phyloP scores from a whole-genome alignment of 306 rosid species.

The Lotus japonicus region DNA sequence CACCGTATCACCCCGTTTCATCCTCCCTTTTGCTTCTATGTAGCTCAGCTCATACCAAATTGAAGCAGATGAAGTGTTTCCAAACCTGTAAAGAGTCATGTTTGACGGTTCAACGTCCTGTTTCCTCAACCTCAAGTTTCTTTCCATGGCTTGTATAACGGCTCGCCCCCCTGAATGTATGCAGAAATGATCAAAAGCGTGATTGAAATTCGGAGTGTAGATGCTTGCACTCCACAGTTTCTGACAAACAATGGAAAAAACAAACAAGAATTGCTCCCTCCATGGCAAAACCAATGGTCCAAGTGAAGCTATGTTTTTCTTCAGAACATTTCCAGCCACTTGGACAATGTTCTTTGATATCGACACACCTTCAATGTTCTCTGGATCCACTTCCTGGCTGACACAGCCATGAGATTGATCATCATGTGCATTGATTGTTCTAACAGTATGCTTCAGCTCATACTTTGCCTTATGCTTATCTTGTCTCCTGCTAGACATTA shows the following conservation, averaged over 20 bases:
- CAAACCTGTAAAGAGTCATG: slow-evolving; percentile 55
- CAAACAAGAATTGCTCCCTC: slow-evolving; percentile 37
- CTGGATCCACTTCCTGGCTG: slow-evolving; percentile 37
- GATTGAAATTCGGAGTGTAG: slow-evolving; percentile 44
- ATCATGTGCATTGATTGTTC: slow-evolving; percentile 55
- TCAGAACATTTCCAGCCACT: slow-evolving; percentile 48
- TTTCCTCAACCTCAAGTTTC: slow-evolving; percentile 25
- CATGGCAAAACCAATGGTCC: slow-evolving; percentile 54
- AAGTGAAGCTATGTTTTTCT: slow-evolving; percentile 36
- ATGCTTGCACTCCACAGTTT: slow-evolving; percentile 19
- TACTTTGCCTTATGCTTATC: slow-evolving; percentile 51
- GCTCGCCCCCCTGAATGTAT: slow-evolving; percentile 61
- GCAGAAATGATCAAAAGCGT: slow-evolving; percentile 55
- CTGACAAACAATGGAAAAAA: slow-evolving; percentile 19
- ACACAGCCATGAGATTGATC: slow-evolving; percentile 45
- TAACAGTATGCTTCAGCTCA: slow-evolving; percentile 36
- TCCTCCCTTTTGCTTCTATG: slow-evolving; percentile 59
- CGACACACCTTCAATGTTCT: slow-evolving; percentile 33
- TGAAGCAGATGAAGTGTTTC: slow-evolving; percentile 58
- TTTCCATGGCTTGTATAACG: slow-evolving; percentile 40
- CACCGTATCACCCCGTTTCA: slow-evolving; percentile 46
- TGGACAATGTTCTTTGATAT: slow-evolving; percentile 42
- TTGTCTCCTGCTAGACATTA: slow-evolving; percentile 40
- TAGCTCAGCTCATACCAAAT: slow-evolving; percentile 57
- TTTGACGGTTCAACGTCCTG: slow-evolving; percentile 45